Conservation (phyloP, 1,139 yeast genomes). For the Eremothecium sinecaudum region DNA sequence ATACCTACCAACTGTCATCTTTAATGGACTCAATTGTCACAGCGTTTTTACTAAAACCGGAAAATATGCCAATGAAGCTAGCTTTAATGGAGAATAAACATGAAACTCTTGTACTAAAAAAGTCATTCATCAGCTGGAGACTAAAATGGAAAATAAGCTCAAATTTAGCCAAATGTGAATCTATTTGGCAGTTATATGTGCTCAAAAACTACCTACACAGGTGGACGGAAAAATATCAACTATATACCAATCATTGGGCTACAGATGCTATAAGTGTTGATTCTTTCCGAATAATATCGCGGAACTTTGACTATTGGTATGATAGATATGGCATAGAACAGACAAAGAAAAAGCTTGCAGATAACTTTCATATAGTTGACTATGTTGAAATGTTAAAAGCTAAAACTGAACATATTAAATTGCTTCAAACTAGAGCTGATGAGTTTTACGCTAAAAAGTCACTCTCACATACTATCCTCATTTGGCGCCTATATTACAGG, state of each 20-base stretch:
- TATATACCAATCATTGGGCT: slow-evolving; percentile 9
- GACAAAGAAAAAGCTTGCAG: slow-evolving; percentile 17
- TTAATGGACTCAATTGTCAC: slow-evolving; percentile 16
- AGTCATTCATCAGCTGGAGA: slow-evolving; percentile 15
- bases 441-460: background rate
- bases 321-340: slow-evolving; percentile 13
- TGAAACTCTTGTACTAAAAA: slow-evolving; percentile 8
- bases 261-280: slow-evolving; percentile 14
- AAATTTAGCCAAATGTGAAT: slow-evolving; percentile 12
- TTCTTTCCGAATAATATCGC: slow-evolving; percentile 13
- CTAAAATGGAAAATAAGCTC: slow-evolving; percentile 9
- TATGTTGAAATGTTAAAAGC: slow-evolving; percentile 9
- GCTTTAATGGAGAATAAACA: slow-evolving; percentile 15
- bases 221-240: slow-evolving; percentile 13
- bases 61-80: slow-evolving; percentile 18
- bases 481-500: slow-evolving; percentile 1
- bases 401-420: slow-evolving; percentile 4
- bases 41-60: slow-evolving; percentile 19
- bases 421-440: background rate
- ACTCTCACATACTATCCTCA: background rate
- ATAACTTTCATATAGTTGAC: slow-evolving; percentile 18
- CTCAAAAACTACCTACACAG: slow-evolving; percentile 11
- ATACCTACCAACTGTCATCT: slow-evolving; percentile 15
- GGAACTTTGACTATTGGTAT: slow-evolving; percentile 15
- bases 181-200: slow-evolving; percentile 14